Conservation (phyloP, 441 rosid genomes). For the Codiaeum variegatum region DNA sequence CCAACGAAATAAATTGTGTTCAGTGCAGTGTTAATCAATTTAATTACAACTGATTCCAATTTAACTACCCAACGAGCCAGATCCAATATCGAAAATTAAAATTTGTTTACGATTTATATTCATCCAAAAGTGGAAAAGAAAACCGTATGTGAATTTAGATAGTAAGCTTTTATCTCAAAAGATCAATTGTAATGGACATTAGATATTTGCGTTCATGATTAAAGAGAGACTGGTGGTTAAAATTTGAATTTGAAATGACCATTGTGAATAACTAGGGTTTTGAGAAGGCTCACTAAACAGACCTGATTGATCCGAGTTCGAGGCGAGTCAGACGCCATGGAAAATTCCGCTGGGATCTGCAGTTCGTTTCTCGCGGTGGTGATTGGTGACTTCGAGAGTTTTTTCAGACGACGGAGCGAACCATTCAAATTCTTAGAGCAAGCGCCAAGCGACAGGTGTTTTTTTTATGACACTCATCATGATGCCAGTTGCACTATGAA, state of each 20-base stretch:
- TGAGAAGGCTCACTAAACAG: background rate
- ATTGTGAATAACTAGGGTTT: slow-evolving; percentile 13
- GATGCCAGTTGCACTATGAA: too few species aligned
- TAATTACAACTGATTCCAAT: background rate
- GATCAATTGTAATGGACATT: background rate
- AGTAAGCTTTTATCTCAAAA: too few species aligned
- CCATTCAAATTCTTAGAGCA: slow-evolving; percentile 13
- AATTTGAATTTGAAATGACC: slow-evolving; percentile 13
- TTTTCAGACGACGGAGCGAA: slow-evolving; percentile 18
- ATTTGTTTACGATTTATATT: background rate
- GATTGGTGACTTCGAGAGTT: slow-evolving; percentile 6
- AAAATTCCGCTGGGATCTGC: slow-evolving; percentile 27
- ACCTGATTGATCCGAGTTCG: slow-evolving; percentile 72
- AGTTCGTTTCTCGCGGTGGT: slow-evolving; percentile 15
- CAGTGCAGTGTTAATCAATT: background rate
- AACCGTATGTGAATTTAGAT: too few species aligned
- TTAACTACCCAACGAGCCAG: background rate
- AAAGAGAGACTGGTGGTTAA: background rate
- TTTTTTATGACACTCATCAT: too few species aligned
- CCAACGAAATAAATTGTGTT: background rate
- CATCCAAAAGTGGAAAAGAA: too few species aligned
- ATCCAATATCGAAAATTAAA: background rate
- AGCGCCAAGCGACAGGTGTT: slow-evolving; percentile 33
- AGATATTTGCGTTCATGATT: background rate
- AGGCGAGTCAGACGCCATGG: slow-evolving; percentile 66